phyloP scores from a whole-genome alignment of 2,329 filamentous ascomycete species.

The Fusarium sp. region DNA sequence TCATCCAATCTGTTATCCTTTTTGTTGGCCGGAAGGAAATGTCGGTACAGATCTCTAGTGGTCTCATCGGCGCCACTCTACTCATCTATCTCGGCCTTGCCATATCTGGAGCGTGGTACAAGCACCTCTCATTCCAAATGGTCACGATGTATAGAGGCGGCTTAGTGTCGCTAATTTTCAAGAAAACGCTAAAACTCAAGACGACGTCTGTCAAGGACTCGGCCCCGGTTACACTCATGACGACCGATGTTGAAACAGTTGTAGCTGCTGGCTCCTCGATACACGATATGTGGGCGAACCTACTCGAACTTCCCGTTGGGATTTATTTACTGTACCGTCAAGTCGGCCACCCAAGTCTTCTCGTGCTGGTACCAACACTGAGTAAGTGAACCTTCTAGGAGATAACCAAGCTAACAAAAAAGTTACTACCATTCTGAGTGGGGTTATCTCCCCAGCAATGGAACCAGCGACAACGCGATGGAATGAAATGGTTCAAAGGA shows the following conservation, averaged over 20 bases:
- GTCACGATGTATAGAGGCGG: conserved; percentile 52
- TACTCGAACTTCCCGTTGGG: conserved; percentile 53
- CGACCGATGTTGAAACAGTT: conserved; percentile 56
- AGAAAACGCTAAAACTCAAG: conserved; percentile 54
- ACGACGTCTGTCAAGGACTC: conserved; percentile 49
- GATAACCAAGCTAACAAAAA: background rate
- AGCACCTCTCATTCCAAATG: conserved; percentile 51
- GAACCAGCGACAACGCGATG: conserved; percentile 53
- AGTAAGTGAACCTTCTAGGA: conserved; percentile 19
- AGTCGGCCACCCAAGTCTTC: conserved; percentile 47
- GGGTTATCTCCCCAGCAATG: conserved; percentile 42
- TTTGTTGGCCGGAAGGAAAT: conserved; percentile 47
- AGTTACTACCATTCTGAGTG: conserved; percentile 39
- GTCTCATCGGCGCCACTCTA: conserved; percentile 55
- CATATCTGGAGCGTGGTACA: conserved; percentile 48
- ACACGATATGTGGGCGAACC: conserved; percentile 54
- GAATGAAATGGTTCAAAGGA: conserved; percentile 54
- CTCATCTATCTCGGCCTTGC: conserved; percentile 57
- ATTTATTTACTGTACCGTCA: conserved; percentile 52
- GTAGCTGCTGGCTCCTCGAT: conserved; percentile 42
- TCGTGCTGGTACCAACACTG: conserved; percentile 46
- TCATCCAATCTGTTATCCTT: conserved; percentile 52
- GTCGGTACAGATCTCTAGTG: conserved; percentile 47
- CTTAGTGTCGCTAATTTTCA: conserved; percentile 60
- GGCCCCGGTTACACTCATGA: conserved; percentile 58